phyloP scores from a whole-genome alignment of 768 basidiomycete species.

The Lepiota venenata region DNA sequence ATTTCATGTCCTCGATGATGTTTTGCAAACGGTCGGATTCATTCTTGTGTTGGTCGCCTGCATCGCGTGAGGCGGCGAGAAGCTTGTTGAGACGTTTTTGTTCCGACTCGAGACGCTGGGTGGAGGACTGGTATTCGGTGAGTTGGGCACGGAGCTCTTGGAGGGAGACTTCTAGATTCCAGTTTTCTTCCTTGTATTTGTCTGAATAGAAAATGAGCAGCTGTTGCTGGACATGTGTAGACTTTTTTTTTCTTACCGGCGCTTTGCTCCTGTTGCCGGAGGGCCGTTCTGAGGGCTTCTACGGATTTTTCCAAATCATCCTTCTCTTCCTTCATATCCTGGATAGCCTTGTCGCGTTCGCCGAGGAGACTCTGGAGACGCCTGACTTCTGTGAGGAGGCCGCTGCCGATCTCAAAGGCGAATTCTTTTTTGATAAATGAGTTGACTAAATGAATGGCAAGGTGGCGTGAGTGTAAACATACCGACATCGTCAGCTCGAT shows the following conservation, averaged over 20 bases:
- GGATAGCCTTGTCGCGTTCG: slow-evolving; percentile 90
- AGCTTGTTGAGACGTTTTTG: slow-evolving; percentile 76
- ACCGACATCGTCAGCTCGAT: slow-evolving; percentile 89
- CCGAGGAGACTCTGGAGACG: slow-evolving; percentile 86
- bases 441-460: background rate
- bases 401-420: slow-evolving; percentile 96
- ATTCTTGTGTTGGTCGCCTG: slow-evolving; percentile 81
- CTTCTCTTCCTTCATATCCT: slow-evolving; percentile 89
- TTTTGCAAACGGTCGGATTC: slow-evolving; percentile 72
- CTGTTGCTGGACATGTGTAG: no score
- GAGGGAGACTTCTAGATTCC: slow-evolving; percentile 93
- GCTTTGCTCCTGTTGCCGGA: slow-evolving; percentile 79
- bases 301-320: slow-evolving; percentile 81
- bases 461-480: slow-evolving; percentile 25
- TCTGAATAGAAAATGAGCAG: no score
- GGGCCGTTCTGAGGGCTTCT: slow-evolving; percentile 67
- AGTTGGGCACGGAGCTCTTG: slow-evolving; percentile 82
- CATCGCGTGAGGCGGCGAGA: slow-evolving; percentile 69
- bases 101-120: slow-evolving; percentile 75
- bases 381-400: slow-evolving; percentile 86
- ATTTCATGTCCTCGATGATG: slow-evolving; percentile 69
- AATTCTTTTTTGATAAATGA: slow-evolving; percentile 77
- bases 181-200: slow-evolving; percentile 97
- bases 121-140: slow-evolving; percentile 58
- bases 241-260: slow-evolving; percentile 55